phyloP scores from a whole-genome alignment of 164 flowering plant genomes.

The Nymphaea colorata region DNA sequence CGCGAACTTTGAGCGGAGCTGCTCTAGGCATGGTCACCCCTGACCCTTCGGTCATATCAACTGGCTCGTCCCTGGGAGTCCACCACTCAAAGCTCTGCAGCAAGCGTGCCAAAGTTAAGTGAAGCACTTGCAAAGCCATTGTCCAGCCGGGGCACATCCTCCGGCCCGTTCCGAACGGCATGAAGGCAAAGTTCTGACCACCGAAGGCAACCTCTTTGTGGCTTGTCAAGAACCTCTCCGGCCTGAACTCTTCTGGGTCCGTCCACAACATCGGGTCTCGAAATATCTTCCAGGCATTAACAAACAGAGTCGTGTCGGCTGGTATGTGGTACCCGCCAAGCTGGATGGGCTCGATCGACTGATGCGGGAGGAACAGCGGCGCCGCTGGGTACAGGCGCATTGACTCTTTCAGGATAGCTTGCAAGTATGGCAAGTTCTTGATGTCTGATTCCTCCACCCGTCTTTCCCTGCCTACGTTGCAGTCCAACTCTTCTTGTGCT shows the following conservation, averaged over 20 bases:
- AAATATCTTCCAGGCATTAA: background rate
- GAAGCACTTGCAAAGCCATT: background rate
- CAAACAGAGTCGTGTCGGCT: background rate
- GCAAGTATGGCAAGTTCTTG: background rate
- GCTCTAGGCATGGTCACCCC: background rate
- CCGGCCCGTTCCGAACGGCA: slow-evolving; percentile 1
- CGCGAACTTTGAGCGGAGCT: background rate
- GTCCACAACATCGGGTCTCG: slow-evolving; percentile 1
- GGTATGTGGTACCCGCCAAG: slow-evolving; percentile 1
- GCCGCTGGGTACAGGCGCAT: slow-evolving; percentile 4
- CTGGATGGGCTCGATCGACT: background rate
- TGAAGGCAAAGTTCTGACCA: background rate
- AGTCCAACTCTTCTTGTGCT: no score
- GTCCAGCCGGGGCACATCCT: background rate
- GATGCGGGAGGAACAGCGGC: background rate
- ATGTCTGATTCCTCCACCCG: no score
- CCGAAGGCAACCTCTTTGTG: background rate
- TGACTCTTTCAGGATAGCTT: background rate
- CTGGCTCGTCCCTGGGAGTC: background rate
- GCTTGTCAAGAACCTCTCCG: background rate
- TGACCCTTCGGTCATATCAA: slow-evolving; percentile 4
- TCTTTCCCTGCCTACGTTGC: no score
- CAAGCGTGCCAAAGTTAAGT: background rate
- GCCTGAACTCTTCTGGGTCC: slow-evolving; percentile 1
- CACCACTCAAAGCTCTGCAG: no score